phyloP scores from a whole-genome alignment of 2,329 filamentous ascomycete species.

The Teratosphaeria gauchensis region DNA sequence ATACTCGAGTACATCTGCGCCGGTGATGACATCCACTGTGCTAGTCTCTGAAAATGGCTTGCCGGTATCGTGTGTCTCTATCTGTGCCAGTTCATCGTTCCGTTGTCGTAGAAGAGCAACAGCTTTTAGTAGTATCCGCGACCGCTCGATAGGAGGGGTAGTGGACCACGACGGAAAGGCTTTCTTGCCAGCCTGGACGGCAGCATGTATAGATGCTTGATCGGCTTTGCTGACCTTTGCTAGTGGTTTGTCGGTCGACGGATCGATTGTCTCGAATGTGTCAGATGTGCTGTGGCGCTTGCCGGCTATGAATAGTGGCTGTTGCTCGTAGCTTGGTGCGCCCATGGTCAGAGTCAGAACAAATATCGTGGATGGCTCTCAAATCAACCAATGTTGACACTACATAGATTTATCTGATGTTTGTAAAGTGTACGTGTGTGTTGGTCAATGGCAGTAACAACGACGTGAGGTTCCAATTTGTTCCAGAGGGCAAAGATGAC shows the following conservation, averaged over 20 bases:
- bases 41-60: slow-evolving; percentile 80
- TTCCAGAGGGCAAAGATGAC: neutral
- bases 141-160: slow-evolving; percentile 63
- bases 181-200: slow-evolving; percentile 57
- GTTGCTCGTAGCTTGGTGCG: slow-evolving; percentile 16
- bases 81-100: slow-evolving; percentile 68
- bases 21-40: slow-evolving; percentile 71
- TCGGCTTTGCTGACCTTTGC: slow-evolving; percentile 49
- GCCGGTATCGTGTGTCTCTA: slow-evolving; percentile 79
- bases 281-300: slow-evolving; percentile 49
- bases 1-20: slow-evolving; percentile 78
- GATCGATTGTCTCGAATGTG: slow-evolving; percentile 65
- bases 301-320: slow-evolving; percentile 63
- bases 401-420: neutral
- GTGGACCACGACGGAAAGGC: slow-evolving; percentile 70
- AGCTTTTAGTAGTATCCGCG: slow-evolving; percentile 68
- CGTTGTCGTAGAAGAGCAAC: slow-evolving; percentile 62
- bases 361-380: neutral
- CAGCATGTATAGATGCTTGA: slow-evolving; percentile 61
- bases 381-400: neutral
- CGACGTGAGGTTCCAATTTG: no score
- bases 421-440: neutral
- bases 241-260: slow-evolving; percentile 58
- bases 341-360: slow-evolving; percentile 1
- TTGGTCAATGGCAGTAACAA: neutral